Evolutionary conservation across 2,329 filamentous ascomycete species (phyloP).

Genomic region (Microcera coccophila): DNA sequence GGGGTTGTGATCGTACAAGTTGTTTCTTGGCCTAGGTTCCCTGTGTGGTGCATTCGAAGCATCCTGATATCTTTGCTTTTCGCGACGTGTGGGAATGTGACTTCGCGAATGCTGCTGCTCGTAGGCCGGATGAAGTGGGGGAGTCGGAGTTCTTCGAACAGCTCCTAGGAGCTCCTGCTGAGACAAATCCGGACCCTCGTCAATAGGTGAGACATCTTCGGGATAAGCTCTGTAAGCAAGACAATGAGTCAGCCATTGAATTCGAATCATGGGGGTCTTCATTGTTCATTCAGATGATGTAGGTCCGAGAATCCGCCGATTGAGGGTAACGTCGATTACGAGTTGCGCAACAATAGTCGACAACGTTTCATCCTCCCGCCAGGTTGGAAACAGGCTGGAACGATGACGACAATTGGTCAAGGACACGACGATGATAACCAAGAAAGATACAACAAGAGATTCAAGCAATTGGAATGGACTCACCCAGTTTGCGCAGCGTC

Average conservation of each 20-base stretch:
- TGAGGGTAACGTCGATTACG: not conserved
- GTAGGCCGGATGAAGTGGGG: constrained; percentile 9
- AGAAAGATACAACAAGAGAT: constrained; percentile 14
- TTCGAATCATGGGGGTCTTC: constrained; percentile 9
- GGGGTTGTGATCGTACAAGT: constrained; percentile 13
- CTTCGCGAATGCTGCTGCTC: constrained; percentile 28
- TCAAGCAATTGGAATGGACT: constrained; percentile 27
- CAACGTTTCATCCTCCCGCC: no score
- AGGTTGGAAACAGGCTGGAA: not conserved
- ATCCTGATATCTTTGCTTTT: constrained; percentile 45
- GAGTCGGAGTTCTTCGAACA: constrained; percentile 12
- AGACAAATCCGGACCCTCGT: constrained; percentile 40
- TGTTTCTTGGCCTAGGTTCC: constrained; percentile 32
- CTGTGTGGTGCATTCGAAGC: constrained; percentile 35
- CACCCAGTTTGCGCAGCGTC: constrained; percentile 37
- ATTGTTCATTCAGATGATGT: constrained; percentile 6
- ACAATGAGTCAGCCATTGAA: constrained; percentile 19
- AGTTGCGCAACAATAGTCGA: not conserved
- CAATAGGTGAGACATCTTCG: constrained; percentile 51
- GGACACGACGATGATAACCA: not conserved
- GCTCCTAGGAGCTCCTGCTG: constrained; percentile 25
- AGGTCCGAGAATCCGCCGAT: not conserved
- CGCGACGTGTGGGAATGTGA: constrained; percentile 52
- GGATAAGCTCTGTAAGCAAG: constrained; percentile 23
- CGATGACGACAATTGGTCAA: not conserved